A percentile compares a stretch with the other conserved stretches of the same genome.
These are phyloP conservation scores for Tetracladium maxilliforme DNA, from an alignment of 2,329 filamentous ascomycete genomes.

Conservation along the genomic window DNA sequence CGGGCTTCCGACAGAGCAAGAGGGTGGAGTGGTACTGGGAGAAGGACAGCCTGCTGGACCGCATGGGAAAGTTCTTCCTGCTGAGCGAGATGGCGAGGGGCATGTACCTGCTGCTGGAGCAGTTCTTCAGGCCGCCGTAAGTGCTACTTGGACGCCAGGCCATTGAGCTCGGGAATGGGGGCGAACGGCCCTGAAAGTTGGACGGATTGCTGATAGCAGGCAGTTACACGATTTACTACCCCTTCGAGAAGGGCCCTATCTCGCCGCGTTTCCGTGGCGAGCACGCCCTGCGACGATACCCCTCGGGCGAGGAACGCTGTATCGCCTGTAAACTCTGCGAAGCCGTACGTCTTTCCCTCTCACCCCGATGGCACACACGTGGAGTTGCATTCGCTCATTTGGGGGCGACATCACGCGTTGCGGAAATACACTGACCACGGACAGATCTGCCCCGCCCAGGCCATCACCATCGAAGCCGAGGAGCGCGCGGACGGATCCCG, in stretches of 20 bases:
- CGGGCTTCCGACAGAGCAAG: slow-evolving; percentile 64
- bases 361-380: background rate
- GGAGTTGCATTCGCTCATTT: background rate
- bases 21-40: slow-evolving; percentile 70
- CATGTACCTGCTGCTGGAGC: slow-evolving; percentile 96
- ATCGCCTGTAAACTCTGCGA: slow-evolving; percentile 99
- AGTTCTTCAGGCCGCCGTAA: slow-evolving; percentile 96
- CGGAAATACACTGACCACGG: slow-evolving; percentile 5
- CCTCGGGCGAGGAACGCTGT: slow-evolving; percentile 94
- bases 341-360: slow-evolving; percentile 37
- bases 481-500: slow-evolving; percentile 92
- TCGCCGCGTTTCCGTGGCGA: slow-evolving; percentile 96
- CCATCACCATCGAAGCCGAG: slow-evolving; percentile 98
- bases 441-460: slow-evolving; percentile 89
- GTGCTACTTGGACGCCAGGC: slow-evolving; percentile 23
- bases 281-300: slow-evolving; percentile 90
- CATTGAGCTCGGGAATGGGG: slow-evolving; percentile 2
- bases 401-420: background rate
- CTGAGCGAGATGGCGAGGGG: slow-evolving; percentile 90
- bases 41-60: slow-evolving; percentile 64
- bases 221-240: slow-evolving; percentile 97
- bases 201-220: slow-evolving; percentile 12
- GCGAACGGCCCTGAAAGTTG: slow-evolving; percentile 1
- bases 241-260: slow-evolving; percentile 97
- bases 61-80: slow-evolving; percentile 85